A percentile compares a stretch with the other conserved stretches of the same genome.
phyloP scores from a whole-genome alignment of 2,329 filamentous ascomycete species.

The Verticillium nonalfalfae region DNA sequence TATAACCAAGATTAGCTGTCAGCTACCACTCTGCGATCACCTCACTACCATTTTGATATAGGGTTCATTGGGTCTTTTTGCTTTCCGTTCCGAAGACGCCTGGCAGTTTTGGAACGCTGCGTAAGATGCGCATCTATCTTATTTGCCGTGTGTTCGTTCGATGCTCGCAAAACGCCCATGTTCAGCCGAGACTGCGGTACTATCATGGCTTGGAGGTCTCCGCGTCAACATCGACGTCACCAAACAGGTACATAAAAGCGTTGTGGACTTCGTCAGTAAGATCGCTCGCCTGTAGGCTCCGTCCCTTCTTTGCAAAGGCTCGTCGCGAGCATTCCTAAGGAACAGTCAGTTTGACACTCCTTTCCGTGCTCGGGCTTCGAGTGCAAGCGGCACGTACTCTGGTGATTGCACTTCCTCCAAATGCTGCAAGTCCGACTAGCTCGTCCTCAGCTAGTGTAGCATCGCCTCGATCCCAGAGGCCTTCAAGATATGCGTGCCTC shows the following conservation, averaged over 20 bases:
- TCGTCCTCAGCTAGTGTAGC: constrained; percentile 40
- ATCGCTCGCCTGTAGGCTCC: constrained; percentile 87
- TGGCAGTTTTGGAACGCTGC: not conserved
- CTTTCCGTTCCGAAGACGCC: not conserved
- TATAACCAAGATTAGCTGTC: too few relatives aligned
- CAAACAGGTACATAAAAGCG: constrained; percentile 75
- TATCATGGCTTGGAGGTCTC: constrained; percentile 25
- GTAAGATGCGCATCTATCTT: not conserved
- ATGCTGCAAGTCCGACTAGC: constrained; percentile 72
- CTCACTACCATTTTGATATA: not conserved
- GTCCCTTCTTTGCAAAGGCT: constrained; percentile 79
- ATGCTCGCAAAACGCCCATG: not conserved
- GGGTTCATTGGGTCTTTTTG: not conserved
- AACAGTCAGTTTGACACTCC: not conserved
- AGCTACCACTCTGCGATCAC: not conserved
- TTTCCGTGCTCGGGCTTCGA: not conserved
- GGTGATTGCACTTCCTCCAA: constrained; percentile 81
- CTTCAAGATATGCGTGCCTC: constrained; percentile 79
- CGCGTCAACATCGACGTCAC: constrained; percentile 51
- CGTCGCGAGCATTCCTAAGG: constrained; percentile 70
- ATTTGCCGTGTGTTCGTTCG: not conserved
- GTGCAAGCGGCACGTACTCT: constrained; percentile 47
- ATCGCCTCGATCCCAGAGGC: constrained; percentile 53
- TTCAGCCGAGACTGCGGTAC: too few relatives aligned
- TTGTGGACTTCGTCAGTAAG: constrained; percentile 83